Conservation (phyloP, 495 filamentous ascomycete species). For the Chaetomium fimeti region DNA sequence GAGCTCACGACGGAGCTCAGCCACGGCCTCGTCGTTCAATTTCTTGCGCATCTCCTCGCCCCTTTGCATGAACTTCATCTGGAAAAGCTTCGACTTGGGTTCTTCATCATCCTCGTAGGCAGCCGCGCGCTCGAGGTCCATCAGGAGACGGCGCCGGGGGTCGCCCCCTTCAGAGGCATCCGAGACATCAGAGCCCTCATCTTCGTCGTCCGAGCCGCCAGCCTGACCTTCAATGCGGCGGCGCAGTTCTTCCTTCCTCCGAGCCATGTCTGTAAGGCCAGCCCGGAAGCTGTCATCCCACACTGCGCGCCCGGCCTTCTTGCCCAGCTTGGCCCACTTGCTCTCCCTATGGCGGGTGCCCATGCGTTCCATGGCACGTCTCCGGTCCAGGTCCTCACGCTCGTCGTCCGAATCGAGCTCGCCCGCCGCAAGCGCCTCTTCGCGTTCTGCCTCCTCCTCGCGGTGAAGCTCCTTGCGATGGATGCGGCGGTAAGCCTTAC, state of each 20-base stretch:
- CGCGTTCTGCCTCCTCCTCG: conserved; percentile 66
- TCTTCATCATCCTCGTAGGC: conserved; percentile 39
- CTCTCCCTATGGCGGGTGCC: conserved; percentile 83
- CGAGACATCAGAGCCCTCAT: conserved; percentile 52
- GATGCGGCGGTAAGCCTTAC: conserved; percentile 85
- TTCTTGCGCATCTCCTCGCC: conserved; percentile 74
- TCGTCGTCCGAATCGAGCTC: conserved; percentile 70
- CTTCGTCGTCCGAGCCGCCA: conserved; percentile 53
- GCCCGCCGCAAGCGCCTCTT: conserved; percentile 65
- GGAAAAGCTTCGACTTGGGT: conserved; percentile 53
- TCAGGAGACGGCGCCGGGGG: conserved; percentile 58
- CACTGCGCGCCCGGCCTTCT: conserved; percentile 69
- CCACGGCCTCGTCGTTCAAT: conserved; percentile 78
- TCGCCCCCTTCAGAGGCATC: conserved; percentile 53
- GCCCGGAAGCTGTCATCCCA: conserved; percentile 82
- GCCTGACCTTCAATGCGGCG: conserved; percentile 79
- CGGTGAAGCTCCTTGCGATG: conserved; percentile 83
- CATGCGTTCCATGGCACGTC: conserved; percentile 84
- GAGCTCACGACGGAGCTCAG: conserved; percentile 70
- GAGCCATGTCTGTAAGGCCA: conserved; percentile 77
- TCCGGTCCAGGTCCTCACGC: conserved; percentile 71
- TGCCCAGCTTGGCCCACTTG: conserved; percentile 90
- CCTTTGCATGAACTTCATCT: conserved; percentile 90
- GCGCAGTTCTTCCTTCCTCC: conserved; percentile 79
- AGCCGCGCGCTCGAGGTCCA: conserved; percentile 54